Percentiles rank a stretch among this genome's conserved stretches.
phyloP scores from a whole-genome alignment of 169 alveolate species.

The Eimeria brunetti region DNA sequence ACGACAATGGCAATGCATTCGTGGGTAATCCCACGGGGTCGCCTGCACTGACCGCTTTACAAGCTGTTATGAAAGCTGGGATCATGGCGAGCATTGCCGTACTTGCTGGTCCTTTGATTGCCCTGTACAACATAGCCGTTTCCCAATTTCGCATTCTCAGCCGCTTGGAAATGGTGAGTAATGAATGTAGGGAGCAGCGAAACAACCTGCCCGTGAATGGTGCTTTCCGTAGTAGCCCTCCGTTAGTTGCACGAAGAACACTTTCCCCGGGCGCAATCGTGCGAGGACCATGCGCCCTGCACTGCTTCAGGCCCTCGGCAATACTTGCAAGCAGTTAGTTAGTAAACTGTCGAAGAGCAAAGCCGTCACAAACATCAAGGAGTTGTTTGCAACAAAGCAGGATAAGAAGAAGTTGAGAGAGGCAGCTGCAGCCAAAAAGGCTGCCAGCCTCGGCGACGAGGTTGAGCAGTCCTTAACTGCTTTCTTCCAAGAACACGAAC shows the following conservation, averaged over 20 bases:
- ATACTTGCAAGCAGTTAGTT: slow-evolving; percentile 23
- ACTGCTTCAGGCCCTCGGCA: slow-evolving; percentile 44
- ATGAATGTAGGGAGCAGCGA: not conserved
- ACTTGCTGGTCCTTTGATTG: slow-evolving; percentile 53
- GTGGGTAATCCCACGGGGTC: slow-evolving; percentile 71
- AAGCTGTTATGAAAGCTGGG: slow-evolving; percentile 40
- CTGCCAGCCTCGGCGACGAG: slow-evolving; percentile 41
- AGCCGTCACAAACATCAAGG: slow-evolving; percentile 5
- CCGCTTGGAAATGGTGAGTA: slow-evolving; percentile 77
- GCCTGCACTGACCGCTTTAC: slow-evolving; percentile 59
- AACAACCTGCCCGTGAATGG: not conserved
- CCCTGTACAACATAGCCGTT: slow-evolving; percentile 71
- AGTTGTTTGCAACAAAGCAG: slow-evolving; percentile 6
- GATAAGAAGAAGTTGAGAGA: not conserved
- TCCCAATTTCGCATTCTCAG: slow-evolving; percentile 54
- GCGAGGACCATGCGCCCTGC: not conserved
- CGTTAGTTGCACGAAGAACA: not conserved
- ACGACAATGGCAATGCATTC: slow-evolving; percentile 47
- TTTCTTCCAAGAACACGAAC: slow-evolving; percentile 55
- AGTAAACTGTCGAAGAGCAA: not conserved
- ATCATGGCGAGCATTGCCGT: slow-evolving; percentile 53
- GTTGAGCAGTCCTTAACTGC: slow-evolving; percentile 67
- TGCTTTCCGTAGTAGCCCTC: not conserved
- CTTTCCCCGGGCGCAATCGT: not conserved
- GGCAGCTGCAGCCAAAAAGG: not conserved